Evolutionary conservation across 2,329 filamentous ascomycete species (phyloP).

Genomic region (Leptoxyphium fumago): DNA sequence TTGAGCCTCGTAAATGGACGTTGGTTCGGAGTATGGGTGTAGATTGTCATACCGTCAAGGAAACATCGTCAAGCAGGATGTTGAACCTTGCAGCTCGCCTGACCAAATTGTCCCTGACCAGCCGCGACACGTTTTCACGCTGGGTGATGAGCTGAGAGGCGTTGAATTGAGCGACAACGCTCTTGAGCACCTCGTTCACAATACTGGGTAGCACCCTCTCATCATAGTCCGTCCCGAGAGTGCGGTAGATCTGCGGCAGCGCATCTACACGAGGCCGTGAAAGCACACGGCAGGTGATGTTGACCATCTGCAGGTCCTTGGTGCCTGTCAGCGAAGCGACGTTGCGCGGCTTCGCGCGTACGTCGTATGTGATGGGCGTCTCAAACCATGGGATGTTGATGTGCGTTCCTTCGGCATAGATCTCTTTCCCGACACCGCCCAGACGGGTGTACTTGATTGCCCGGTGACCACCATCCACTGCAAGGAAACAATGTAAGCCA

Average conservation of each 20-base stretch:
- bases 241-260: conserved; percentile 93
- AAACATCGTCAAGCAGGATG: conserved; percentile 94
- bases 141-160: conserved; percentile 97
- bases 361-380: conserved; percentile 89
- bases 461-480: conserved; percentile 90
- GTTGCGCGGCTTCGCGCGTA: conserved; percentile 92
- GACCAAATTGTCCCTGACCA: conserved; percentile 87
- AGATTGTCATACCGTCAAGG: conserved; percentile 46
- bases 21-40: neutral
- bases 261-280: conserved; percentile 77
- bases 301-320: conserved; percentile 99
- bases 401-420: conserved; percentile 94
- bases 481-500: neutral
- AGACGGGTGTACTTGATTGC: conserved; percentile 92
- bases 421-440: conserved; percentile 88
- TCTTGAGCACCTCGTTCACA: conserved; percentile 97
- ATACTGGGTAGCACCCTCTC: conserved; percentile 96
- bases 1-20: conserved; percentile 1
- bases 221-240: conserved; percentile 88
- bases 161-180: conserved; percentile 97
- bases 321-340: conserved; percentile 94
- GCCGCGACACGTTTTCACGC: conserved; percentile 83
- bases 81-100: conserved; percentile 90
- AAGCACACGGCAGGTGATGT: conserved; percentile 98
- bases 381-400: conserved; percentile 93